phyloP scores from a whole-genome alignment of 768 basidiomycete genomes.

The Cyathus striatus region DNA sequence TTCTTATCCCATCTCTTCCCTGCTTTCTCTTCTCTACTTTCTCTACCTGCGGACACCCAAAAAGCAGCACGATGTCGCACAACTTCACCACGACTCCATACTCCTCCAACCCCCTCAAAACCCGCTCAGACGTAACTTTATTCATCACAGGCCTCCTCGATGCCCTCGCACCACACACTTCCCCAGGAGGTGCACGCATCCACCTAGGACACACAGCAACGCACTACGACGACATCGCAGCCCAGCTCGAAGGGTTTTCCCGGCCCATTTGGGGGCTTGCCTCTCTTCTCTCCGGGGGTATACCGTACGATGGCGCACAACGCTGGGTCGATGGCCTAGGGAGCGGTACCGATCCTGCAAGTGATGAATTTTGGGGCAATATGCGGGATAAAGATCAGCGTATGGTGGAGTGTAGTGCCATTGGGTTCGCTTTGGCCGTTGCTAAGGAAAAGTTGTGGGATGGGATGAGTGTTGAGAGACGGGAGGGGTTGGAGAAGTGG shows the following conservation, averaged over 20 bases:
- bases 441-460: constrained; percentile 64
- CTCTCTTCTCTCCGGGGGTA: constrained; percentile 61
- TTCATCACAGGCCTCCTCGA: constrained; percentile 60
- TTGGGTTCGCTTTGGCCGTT: constrained; percentile 67
- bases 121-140: constrained; percentile 50
- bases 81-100: constrained; percentile 42
- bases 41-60: too few species aligned
- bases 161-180: constrained; percentile 64
- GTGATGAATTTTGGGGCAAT: constrained; percentile 71
- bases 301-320: constrained; percentile 48
- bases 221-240: constrained; percentile 68
- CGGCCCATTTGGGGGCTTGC: constrained; percentile 75
- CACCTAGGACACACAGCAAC: constrained; percentile 67
- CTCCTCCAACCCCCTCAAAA: constrained; percentile 54
- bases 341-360: constrained; percentile 62
- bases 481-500: constrained; percentile 59
- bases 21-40: too few species aligned
- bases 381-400: constrained; percentile 74
- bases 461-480: constrained; percentile 45
- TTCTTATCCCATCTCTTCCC: too few species aligned
- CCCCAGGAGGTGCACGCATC: constrained; percentile 67
- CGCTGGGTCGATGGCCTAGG: constrained; percentile 65
- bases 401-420: constrained; percentile 79
- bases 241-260: constrained; percentile 73
- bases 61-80: too few species aligned